Evolutionary conservation across 1,284 basidiomycete genomes (phyloP), one percentile per base, ranked within the genome.

Genomic region (Blastosporella zonata): DNA sequence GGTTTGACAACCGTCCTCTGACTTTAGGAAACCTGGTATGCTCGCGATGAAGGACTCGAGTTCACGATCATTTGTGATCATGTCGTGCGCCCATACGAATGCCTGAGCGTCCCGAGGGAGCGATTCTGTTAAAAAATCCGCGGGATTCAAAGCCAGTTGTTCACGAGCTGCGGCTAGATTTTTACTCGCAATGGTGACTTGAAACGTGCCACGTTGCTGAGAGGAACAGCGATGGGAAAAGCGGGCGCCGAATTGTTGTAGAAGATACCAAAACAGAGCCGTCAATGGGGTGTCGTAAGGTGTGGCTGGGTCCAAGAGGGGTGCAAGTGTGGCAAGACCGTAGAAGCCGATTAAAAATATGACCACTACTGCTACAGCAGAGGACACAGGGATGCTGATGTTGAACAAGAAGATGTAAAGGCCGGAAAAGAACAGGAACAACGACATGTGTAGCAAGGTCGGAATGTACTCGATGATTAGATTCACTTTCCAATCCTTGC

Each of bases 261-360:
- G 17, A 4, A 35, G 6, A 20, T 15, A 3, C 41, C 41, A 43
- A 31, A 43, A 23, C 27, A 20, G 28, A 2, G 28, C 20, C 10
- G 46, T 42, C 18, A 47, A n/a, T 18, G 38, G 3, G 9, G 46
- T 42, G 21, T 47, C 39, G 18, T 42, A 47, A 25, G 46, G 46
- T 6, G 46, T 31, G 6, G 46, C 46, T 42, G 39, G 10, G 31
- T 42, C 33, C 7, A 47, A 22, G 8, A 36, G 6, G 23, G 46
- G 46, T 12, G 46, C 39, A 36, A 36, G 6, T 17, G 46, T 38
- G 4, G 46, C 39, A 35, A 35, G n/a, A 21, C 27, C 2, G 15
- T 47, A 47, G 34, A 42, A 12, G 13, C 0, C 8, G 13, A 35
- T 1, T 6, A 29, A 47, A 8, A 28, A 10, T 3, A 37, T n/a